Conservation (phyloP, 2,329 filamentous ascomycete genomes). For the Metarhizium brunneum region DNA sequence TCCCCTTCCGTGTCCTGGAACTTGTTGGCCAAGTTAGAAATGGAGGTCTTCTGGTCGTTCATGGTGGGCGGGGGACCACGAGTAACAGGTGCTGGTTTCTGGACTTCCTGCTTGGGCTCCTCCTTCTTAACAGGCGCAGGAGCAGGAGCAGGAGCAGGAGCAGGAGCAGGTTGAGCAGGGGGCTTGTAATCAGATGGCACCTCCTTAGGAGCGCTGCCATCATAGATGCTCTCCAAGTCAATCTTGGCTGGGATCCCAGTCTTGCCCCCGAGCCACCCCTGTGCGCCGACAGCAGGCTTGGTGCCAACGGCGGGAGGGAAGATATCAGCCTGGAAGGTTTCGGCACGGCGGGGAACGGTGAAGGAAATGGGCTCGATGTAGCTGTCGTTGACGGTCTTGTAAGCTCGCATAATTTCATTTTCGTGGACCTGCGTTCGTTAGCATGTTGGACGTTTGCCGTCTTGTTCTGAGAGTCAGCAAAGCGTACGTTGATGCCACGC, state of each 20-base stretch:
- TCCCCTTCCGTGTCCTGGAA: constrained; percentile 71
- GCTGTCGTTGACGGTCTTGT: constrained; percentile 90
- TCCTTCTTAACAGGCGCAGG: constrained; percentile 33
- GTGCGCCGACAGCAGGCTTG: constrained; percentile 69
- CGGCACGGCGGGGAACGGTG: constrained; percentile 85
- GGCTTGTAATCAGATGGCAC: constrained; percentile 61
- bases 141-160: constrained; percentile 15
- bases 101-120: constrained; percentile 35
- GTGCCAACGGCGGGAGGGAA: constrained; percentile 77
- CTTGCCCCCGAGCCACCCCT: constrained; percentile 84
- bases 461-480: neutral
- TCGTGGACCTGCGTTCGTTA: constrained; percentile 61
- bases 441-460: neutral
- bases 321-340: constrained; percentile 95
- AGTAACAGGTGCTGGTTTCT: constrained; percentile 36
- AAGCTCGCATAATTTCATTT: constrained; percentile 90
- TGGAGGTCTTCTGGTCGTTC: constrained; percentile 79
- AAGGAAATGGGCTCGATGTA: constrained; percentile 98
- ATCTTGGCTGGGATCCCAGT: constrained; percentile 81
- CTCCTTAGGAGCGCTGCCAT: constrained; percentile 72
- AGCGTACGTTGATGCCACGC: constrained; percentile 76
- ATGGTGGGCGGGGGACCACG: constrained; percentile 54
- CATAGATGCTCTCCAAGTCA: constrained; percentile 84
- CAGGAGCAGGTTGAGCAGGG: constrained; percentile 32
- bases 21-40: constrained; percentile 75